Evolutionary conservation across 1,139 yeast species (phyloP).

Genomic region (Casaregolazyma suthepensis): DNA sequence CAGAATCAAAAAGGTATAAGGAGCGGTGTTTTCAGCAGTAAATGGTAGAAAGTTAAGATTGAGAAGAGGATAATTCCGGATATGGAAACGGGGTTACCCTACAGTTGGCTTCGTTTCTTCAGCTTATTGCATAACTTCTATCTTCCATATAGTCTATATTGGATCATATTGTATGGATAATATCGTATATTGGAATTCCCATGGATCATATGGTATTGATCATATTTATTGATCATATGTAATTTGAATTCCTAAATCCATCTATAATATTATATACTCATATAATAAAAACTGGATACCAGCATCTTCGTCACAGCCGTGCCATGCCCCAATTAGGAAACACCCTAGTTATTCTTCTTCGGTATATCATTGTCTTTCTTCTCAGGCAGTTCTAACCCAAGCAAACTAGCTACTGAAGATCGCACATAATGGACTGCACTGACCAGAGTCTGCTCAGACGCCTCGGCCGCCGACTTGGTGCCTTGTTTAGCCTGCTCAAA

Average conservation of each 20-base stretch:
- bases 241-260: neutral
- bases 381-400: conserved; percentile 65
- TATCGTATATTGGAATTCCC: too few species aligned
- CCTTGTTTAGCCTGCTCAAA: conserved; percentile 44
- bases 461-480: conserved; percentile 38
- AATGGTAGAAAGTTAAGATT: neutral
- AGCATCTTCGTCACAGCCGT: neutral
- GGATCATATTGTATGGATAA: too few species aligned
- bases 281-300: neutral
- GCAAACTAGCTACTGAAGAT: conserved; percentile 48
- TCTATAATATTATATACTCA: neutral
- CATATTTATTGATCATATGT: too few species aligned
- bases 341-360: conserved; percentile 7
- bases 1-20: neutral
- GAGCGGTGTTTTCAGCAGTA: neutral
- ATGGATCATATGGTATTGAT: too few species aligned
- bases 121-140: too few species aligned
- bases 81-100: neutral
- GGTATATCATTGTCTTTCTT: conserved; percentile 25
- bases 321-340: neutral
- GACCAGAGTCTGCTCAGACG: conserved; percentile 34
- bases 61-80: neutral
- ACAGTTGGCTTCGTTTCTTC: too few species aligned
- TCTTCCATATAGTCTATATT: too few species aligned
- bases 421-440: conserved; percentile 42